Evolutionary conservation across 2,329 filamentous ascomycete species (phyloP).

Genomic region (Tolypocladium tropicale): DNA sequence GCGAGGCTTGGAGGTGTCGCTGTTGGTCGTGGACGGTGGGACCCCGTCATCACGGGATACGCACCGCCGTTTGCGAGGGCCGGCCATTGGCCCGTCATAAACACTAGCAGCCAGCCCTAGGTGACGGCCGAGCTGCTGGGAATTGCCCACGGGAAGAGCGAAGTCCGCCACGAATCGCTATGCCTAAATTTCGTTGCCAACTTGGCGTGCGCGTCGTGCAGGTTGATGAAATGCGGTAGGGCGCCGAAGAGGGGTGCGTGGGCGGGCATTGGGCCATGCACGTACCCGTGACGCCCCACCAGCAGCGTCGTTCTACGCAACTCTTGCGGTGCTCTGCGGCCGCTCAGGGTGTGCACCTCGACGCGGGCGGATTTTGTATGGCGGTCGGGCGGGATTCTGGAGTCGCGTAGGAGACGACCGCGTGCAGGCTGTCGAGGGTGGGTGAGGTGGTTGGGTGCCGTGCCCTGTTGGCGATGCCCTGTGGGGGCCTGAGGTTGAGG

Average conservation of each 20-base stretch:
- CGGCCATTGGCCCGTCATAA: neutral
- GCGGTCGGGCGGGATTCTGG: neutral
- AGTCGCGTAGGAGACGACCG: neutral
- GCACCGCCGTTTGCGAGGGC: neutral
- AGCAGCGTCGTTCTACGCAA: neutral
- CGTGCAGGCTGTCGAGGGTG: neutral
- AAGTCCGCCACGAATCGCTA: too few relatives aligned
- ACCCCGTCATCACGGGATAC: neutral
- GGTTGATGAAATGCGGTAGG: neutral
- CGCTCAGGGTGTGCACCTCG: neutral
- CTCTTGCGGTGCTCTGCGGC: neutral
- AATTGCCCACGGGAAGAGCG: neutral
- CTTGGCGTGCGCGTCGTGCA: neutral
- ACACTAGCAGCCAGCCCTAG: neutral
- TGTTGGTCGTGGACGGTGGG: neutral
- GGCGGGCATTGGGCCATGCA: neutral
- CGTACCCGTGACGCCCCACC: neutral
- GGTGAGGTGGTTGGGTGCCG: too few relatives aligned
- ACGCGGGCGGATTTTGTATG: neutral
- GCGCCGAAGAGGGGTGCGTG: too few relatives aligned
- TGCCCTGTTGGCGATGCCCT: neutral
- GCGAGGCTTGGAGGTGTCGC: neutral
- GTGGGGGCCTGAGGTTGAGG: neutral
- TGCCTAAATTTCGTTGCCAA: too few relatives aligned
- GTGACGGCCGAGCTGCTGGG: neutral